Conservation (phyloP, 1,284 basidiomycete species). For the Ganoderma boninense region DNA sequence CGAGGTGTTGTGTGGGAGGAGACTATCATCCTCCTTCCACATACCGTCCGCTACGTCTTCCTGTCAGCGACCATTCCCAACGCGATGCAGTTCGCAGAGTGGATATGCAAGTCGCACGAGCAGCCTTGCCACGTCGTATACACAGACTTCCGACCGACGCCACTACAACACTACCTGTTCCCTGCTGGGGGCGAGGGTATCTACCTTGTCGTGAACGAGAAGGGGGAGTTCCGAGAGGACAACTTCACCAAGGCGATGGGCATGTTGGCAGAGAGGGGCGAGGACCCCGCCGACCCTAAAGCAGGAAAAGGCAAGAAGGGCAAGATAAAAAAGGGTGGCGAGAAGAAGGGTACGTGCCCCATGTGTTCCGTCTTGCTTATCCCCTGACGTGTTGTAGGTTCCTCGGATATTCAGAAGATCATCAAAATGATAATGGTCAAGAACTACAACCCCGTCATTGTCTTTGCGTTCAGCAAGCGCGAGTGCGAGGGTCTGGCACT, state of each 20-base stretch:
- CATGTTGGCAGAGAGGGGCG: slow-evolving; percentile 87
- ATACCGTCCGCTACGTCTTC: slow-evolving; percentile 97
- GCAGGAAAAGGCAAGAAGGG: slow-evolving; percentile 88
- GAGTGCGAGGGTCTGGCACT: slow-evolving; percentile 96
- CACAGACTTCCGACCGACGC: slow-evolving; percentile 98
- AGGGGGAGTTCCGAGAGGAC: slow-evolving; percentile 96
- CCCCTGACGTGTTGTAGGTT: slow-evolving; percentile 54
- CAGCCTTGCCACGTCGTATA: slow-evolving; percentile 99
- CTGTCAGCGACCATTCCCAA: slow-evolving; percentile 99
- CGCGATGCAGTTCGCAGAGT: slow-evolving; percentile 99
- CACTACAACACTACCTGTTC: slow-evolving; percentile 98
- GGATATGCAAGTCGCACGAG: slow-evolving; percentile 97
- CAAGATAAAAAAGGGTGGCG: slow-evolving; percentile 91
- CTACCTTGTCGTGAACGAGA: slow-evolving; percentile 97
- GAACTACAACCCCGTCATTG: slow-evolving; percentile 98
- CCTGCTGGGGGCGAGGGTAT: slow-evolving; percentile 97
- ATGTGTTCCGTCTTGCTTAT: background rate
- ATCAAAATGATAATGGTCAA: slow-evolving; percentile 99
- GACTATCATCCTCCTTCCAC: slow-evolving; percentile 97
- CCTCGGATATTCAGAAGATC: slow-evolving; percentile 97
- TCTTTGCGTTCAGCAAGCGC: slow-evolving; percentile 98
- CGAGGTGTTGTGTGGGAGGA: slow-evolving; percentile 90
- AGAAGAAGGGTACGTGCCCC: slow-evolving; percentile 78
- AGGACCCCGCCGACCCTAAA: slow-evolving; percentile 89
- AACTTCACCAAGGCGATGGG: slow-evolving; percentile 99